phyloP scores from a whole-genome alignment of 257 asterid species.

The Solanum bulbocastanum region DNA sequence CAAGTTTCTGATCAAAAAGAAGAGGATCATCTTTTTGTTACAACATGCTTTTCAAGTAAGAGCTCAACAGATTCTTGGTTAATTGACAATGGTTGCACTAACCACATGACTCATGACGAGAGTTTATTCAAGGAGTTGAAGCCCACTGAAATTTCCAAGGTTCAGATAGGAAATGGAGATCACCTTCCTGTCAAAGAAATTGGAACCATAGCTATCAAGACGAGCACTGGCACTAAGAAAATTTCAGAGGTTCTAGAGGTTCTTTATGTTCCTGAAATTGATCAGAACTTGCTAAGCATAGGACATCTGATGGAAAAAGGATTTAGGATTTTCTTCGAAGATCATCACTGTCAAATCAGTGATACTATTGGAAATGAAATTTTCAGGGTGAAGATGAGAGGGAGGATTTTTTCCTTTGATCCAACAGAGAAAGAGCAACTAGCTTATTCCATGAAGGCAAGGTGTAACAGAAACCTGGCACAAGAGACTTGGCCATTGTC shows the following conservation, averaged over 20 bases:
- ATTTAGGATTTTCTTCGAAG: not conserved
- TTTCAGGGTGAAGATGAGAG: not conserved
- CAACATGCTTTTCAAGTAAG: not conserved
- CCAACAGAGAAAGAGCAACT: not conserved
- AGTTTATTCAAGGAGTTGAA: not conserved
- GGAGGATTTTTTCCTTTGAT: not conserved
- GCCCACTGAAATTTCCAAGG: not conserved
- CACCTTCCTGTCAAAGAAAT: not conserved
- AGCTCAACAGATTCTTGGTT: not conserved
- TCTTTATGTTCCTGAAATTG: not conserved
- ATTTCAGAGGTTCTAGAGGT: not conserved
- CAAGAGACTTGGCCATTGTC: not conserved
- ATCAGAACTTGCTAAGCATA: not conserved
- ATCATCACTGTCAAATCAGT: not conserved
- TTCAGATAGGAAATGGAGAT: not conserved
- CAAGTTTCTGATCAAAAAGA: not conserved
- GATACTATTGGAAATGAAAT: not conserved
- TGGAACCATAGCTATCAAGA: not conserved
- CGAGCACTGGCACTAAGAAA: not conserved
- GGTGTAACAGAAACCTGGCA: not conserved
- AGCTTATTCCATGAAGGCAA: not conserved
- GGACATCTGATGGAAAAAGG: not conserved
- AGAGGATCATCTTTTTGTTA: not conserved
- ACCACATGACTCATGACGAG: not conserved
- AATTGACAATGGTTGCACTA: not conserved